Evolutionary conservation across 257 asterid species (phyloP), one percentile per base, ranked within the genome.

Genomic region (Paulownia fortunei): DNA sequence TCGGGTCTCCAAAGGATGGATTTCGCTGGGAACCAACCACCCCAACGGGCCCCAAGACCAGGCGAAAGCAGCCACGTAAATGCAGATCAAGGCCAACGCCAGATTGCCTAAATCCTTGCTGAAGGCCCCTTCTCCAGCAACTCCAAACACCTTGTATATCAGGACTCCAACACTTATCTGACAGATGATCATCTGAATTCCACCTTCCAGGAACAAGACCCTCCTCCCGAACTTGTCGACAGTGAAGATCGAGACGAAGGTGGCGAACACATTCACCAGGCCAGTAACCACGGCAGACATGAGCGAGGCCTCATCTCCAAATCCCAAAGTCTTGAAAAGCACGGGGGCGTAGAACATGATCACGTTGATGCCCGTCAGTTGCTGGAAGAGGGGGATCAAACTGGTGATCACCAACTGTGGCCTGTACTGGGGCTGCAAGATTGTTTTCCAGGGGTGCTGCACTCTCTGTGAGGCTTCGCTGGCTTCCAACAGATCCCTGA

Each of bases 41-140:
- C 95, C 92, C 61, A 90, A 55, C 15, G 95, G 95, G 0, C 95
- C 92, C 95, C 95, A 90, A 2, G 91, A 88, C 92, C 91, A 87
- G 3, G 91, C 91, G 46, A 88, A 90, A 0, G 89, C 92, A 2
- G 90, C 84, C 30, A 90, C 95, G 9, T 84, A 88, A 0, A 83
- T 10, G 54, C 94, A 88, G n/a, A 89, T 89, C 24, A 89, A 75
- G 15, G 70, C 67, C n/a, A 89, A 44, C 0, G 90, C 84, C 0
- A 81, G 15, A 21, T 87, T 49, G 0, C 94, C 94, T 0, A 67
- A 46, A 1, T 65, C 52, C 34, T 73, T 80, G 61, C 73, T 73
- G 80, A 87, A 85, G 1, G 56, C 13, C 12, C 91, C 88, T 0
- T 41, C 32, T 0, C 89, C 91, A 0, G 82, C 1, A 4, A 76